phyloP scores from a whole-genome alignment of 352 stramenopile species.

The Phytophthora pisi region DNA sequence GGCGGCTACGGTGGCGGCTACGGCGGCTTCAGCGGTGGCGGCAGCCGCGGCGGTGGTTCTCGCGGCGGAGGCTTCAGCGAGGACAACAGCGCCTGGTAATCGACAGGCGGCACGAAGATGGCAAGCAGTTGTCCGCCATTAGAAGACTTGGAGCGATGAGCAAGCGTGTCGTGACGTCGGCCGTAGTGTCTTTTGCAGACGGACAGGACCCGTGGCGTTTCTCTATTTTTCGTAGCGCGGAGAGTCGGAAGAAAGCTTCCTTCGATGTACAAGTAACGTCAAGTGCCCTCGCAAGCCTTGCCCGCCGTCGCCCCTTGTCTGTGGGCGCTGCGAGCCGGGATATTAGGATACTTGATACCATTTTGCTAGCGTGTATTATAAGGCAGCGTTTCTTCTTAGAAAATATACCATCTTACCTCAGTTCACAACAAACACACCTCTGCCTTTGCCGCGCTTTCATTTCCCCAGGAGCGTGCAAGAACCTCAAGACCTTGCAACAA shows the following conservation, averaged over 20 bases:
- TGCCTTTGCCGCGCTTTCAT: too few species aligned
- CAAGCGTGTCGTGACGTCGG: constrained; percentile 39
- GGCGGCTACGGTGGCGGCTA: constrained; percentile 36
- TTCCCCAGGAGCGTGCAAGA: too few species aligned
- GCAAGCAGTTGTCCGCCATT: constrained; percentile 48
- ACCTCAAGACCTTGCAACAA: too few species aligned
- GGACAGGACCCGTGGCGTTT: constrained; percentile 37
- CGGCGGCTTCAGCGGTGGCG: constrained; percentile 24
- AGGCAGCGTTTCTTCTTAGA: constrained; percentile 75
- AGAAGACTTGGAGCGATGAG: constrained; percentile 48
- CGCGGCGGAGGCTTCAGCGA: constrained; percentile 31
- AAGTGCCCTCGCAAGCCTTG: constrained; percentile 57
- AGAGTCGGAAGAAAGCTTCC: constrained; percentile 77
- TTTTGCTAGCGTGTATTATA: constrained; percentile 81
- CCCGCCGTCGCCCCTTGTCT: constrained; percentile 34
- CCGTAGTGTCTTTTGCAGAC: constrained; percentile 34
- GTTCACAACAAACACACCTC: constrained; percentile 3
- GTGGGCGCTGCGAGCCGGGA: constrained; percentile 35
- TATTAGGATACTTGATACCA: constrained; percentile 61
- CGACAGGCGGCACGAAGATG: constrained; percentile 37
- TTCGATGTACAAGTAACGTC: constrained; percentile 80
- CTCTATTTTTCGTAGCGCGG: constrained; percentile 53
- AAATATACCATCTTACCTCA: constrained; percentile 57
- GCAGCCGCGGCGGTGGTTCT: constrained; percentile 39
- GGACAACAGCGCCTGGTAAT: constrained; percentile 92